Conservation (phyloP, 1,284 basidiomycete species). For the Irpex lacteus region DNA sequence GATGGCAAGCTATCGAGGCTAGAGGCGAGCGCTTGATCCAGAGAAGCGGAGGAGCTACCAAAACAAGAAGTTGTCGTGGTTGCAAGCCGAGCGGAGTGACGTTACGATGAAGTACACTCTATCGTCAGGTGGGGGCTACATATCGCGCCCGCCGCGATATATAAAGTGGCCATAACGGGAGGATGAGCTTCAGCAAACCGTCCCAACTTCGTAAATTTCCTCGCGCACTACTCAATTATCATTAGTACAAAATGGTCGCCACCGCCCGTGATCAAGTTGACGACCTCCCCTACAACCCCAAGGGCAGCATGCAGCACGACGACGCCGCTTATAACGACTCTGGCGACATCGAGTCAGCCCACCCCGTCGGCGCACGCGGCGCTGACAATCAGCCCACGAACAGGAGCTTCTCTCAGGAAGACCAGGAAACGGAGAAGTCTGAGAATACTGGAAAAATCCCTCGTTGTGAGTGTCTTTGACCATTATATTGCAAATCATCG, state of each 20-base stretch:
- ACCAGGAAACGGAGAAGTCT: constrained; percentile 19
- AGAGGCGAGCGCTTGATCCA: neutral
- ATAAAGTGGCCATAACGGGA: neutral
- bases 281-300: constrained; percentile 25
- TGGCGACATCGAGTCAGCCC: constrained; percentile 12
- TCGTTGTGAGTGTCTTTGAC: constrained; percentile 12
- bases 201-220: neutral
- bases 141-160: neutral
- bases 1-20: neutral
- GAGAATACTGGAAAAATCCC: constrained; percentile 23
- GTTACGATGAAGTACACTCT: neutral
- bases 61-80: neutral
- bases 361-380: constrained; percentile 22
- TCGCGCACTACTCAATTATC: neutral
- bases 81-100: neutral
- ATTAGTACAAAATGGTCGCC: neutral
- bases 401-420: constrained; percentile 20
- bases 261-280: constrained; percentile 9
- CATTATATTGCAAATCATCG: neutral
- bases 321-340: constrained; percentile 22
- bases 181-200: no score
- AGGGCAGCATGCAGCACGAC: constrained; percentile 22
- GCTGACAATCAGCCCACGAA: constrained; percentile 25
- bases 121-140: neutral
- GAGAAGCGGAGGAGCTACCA: neutral